Evolutionary conservation across 768 basidiomycete species (phyloP).

Genomic region (Psilocybe cyanescens): DNA sequence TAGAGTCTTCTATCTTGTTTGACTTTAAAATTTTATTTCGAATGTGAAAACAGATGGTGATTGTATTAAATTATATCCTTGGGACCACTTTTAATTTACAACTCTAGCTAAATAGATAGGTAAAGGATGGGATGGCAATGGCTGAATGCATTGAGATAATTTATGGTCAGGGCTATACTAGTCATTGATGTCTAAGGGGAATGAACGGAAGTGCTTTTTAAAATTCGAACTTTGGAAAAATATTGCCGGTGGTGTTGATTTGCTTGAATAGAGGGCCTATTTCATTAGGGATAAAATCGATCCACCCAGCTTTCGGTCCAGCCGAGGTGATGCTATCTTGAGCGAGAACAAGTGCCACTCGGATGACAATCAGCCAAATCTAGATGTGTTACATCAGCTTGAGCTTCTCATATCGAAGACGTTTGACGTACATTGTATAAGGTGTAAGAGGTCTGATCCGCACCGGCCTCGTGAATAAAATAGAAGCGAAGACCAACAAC

Average conservation of each 20-base stretch:
- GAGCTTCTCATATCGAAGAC: not conserved
- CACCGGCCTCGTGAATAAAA: not conserved
- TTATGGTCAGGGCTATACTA: too few relatives aligned
- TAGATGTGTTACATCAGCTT: not conserved
- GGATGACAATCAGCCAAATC: not conserved
- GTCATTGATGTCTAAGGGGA: not conserved
- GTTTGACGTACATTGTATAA: constrained; percentile 1
- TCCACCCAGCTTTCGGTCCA: constrained; percentile 1
- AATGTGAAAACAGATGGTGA: too few relatives aligned
- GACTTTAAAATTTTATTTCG: too few relatives aligned
- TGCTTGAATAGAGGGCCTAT: not conserved
- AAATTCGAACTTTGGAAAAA: not conserved
- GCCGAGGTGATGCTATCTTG: constrained; percentile 3
- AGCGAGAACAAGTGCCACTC: constrained; percentile 1
- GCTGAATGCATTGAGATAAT: too few relatives aligned
- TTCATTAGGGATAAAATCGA: not conserved
- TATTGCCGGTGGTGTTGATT: not conserved
- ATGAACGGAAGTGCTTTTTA: not conserved
- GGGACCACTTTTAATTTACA: too few relatives aligned
- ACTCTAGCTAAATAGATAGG: too few relatives aligned
- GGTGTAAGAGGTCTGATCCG: not conserved
- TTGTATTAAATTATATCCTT: too few relatives aligned
- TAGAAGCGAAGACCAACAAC: constrained; percentile 2
- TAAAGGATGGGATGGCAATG: too few relatives aligned
- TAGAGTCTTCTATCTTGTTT: too few relatives aligned